Evolutionary conservation across 306 rosid species (phyloP), one percentile per base, ranked within the genome.

Genomic region (Mucuna pruriens): DNA sequence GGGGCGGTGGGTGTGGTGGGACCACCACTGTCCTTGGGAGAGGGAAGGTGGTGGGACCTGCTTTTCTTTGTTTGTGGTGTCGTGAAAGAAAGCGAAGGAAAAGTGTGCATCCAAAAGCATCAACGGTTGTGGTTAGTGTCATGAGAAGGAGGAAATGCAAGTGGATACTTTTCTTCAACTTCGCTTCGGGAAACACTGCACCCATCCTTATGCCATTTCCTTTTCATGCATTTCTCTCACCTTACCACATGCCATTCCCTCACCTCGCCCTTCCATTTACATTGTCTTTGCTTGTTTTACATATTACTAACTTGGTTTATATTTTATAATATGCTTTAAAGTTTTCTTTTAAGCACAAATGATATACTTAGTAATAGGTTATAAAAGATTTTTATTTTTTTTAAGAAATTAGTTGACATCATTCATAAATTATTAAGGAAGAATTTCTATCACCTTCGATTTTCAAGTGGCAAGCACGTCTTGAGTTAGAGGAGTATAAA

Each of bases 131-230:
- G 64, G 72, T 71, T 55, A 7, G 42, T 55, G 78, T 33, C 51
- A 52, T 40, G 11, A 31, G 74, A 63, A 15, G 67, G 16, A 70
- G 79, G 72, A 69, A 60, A 38, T 75, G 57, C 38, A 40, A 80
- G 79, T 60, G 82, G 72, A 3, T 52, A 3, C 82, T 62, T 85
- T 75, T 54, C 76, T 75, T 76, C 19, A 69, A 29, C 60, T 75
- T 68, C 16, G 62, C 51, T 74, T 68, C 49, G 20, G 20, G 44
- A 66, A 74, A 58, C 16, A 9, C 3, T 15, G 13, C 20, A 33
- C 5, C 15, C 49, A 64, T 26, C 36, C 1, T 2, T 3, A 6
- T n/a, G 15, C 26, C 75, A 26, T 31, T 75, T 62, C 85, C n/a
- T 44, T 82, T 69, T 69, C 82, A 69, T 76, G 26, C 16, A 58